Base-by-base conservation (phyloP, 2,329 filamentous ascomycete genomes). In the Fusarium citri region DNA sequence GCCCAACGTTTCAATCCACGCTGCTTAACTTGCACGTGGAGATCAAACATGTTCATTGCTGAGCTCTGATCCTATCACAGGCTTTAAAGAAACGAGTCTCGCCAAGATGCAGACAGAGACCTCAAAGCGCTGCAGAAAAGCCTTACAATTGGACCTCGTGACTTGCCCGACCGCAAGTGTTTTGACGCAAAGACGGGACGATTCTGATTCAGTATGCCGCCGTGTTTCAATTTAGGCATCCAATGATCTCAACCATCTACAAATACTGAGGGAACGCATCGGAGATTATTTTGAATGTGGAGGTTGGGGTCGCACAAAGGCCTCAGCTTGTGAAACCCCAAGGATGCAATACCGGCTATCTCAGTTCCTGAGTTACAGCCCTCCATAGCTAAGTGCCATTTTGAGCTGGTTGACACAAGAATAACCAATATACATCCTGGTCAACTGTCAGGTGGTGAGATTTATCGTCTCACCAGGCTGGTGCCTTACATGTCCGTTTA, bases 401-500 rank as follows among this genome's bases (percentile, higher is more conserved):
- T 68, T 59, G 14, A 68, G 67, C 60, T 40, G 63, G 23, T 53
- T 59, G 42, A 49, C 50, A 48, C 40, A 50, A 61, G 34, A 48
- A 45, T n/a, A 53, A 45, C 64, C 59, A 68, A 65, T 65, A 50
- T 51, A n/a, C 46, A 68, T 64, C 55, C 67, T 37, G 37, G 56
- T 68, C 46, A 20, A 20, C 54, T 28, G 53, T 68, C 67, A 70
- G 42, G 58, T 60, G 58, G 47, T 48, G 49, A 51, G 54, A 63
- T 60, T 50, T 50, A 46, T 51, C 37, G 59, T 71, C 66, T 64
- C 55, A 70, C 63, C 57, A 62, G 50, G 45, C 59, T 72, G 59
- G 72, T 74, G 58, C 72, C 72, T 74, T 74, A 61, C 64, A 74
- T 64, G 66, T 30, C 25, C 31, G 42, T 46, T 34, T 62, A 61